Base-by-base conservation (phyloP, 768 basidiomycete species). In the Suillus fuscotomentosus region DNA sequence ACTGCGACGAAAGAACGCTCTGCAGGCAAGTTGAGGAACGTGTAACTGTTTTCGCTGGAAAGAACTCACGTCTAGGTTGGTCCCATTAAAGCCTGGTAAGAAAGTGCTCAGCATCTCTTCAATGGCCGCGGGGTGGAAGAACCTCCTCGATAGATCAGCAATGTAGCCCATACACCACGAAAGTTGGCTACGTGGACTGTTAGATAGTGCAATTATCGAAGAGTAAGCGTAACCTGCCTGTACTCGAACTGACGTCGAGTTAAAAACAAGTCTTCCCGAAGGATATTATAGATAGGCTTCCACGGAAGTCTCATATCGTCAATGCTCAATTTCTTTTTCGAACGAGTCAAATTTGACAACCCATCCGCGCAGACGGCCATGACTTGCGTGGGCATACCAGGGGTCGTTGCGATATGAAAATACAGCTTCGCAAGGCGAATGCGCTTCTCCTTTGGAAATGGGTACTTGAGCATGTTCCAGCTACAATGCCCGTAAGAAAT, bases 41-140 rank as follows among this genome's bases (percentile, higher is more conserved):
- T 36, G 42, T 54, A 54, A 9, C 13, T 64, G 27, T 34, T 14
- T 36, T 27, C n/a, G 11, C 27, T 42, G 42, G 27, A 60, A 50
- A 48, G 24, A 39, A 81, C 89, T 73, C 66, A 91, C 90, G 76
- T 92, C 87, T 68, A 94, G 77, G 62, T 83, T 83, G 27, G 86
- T 88, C 39, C 89, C 90, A 69, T 94, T 90, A 41, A 96, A 80
- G 61, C 83, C 79, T 5, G 94, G 94, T 11, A 97, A 78, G 72
- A 96, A 94, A 0, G 84, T 88, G n/a, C 88, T 81, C 38, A 97
- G 85, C 93, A 97, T 96, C 69, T 92, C 90, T 68, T 90, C 87
- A 61, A 88, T 88, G 41, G 92, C 89, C 48, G 90, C 86, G 20
- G 94, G 94, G 69, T 95, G 94, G 77, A 95, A 96, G 82, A 96